Evolutionary conservation across 2,329 filamentous ascomycete genomes (phyloP).

Genomic region (Cercospora zeae-maydis): DNA sequence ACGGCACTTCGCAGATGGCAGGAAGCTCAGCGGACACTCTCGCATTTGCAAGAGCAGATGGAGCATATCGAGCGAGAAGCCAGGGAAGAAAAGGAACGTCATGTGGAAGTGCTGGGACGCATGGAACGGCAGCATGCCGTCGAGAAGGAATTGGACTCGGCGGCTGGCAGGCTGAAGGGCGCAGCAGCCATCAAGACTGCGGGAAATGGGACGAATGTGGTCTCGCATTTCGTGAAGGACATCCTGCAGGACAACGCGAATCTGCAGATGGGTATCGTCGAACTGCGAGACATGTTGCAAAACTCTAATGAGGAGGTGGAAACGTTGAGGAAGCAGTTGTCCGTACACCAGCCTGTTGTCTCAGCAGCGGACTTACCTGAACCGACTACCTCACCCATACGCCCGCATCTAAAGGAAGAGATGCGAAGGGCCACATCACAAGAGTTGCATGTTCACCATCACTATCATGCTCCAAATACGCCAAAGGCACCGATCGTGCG

Average conservation of each 20-base stretch:
- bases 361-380: constrained; percentile 32
- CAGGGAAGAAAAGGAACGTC: constrained; percentile 72
- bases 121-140: constrained; percentile 81
- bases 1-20: constrained; percentile 80
- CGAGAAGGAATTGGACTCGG: constrained; percentile 75
- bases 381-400: constrained; percentile 5
- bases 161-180: constrained; percentile 75
- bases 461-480: constrained; percentile 68
- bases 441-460: constrained; percentile 89
- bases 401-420: constrained; percentile 63
- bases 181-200: constrained; percentile 69
- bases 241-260: constrained; percentile 94
- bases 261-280: constrained; percentile 84
- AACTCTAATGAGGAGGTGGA: constrained; percentile 95
- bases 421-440: constrained; percentile 60
- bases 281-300: constrained; percentile 83
- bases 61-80: constrained; percentile 85
- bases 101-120: constrained; percentile 73
- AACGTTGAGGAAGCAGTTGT: constrained; percentile 73
- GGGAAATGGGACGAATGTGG: constrained; percentile 63
- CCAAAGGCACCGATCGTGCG: constrained; percentile 39
- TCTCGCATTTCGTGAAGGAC: constrained; percentile 95
- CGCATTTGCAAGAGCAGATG: constrained; percentile 78
- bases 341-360: constrained; percentile 69
- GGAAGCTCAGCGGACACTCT: constrained; percentile 74